Percentiles rank a stretch among this genome's conserved stretches.
These are phyloP conservation scores for Acanthamoeba sp. DNA, from an alignment of 208 protist genomes.

Conservation along the genomic window DNA sequence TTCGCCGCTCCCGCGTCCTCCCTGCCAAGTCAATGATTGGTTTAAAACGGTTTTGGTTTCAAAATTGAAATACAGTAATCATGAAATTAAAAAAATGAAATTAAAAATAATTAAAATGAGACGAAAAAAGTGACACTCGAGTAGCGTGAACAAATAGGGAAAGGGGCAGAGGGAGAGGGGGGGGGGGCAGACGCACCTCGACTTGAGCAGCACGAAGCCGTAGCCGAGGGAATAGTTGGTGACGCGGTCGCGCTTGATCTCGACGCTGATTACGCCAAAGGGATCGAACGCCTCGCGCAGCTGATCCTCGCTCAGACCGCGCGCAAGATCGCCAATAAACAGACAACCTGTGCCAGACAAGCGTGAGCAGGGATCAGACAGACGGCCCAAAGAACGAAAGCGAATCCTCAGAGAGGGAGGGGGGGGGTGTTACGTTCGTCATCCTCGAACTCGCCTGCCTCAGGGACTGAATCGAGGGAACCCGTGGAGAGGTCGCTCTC, in stretches of 20 bases:
- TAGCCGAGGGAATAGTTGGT: slow-evolving; percentile 7
- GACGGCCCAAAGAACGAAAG: background rate
- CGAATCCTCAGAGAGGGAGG: background rate
- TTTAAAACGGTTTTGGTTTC: too few species aligned
- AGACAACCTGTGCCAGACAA: background rate
- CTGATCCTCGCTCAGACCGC: slow-evolving; percentile 13
- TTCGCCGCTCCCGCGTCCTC: slow-evolving; percentile 16
- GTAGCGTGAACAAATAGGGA: background rate
- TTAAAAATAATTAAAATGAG: too few species aligned
- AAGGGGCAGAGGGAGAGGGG: background rate
- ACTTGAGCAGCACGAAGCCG: slow-evolving; percentile 20
- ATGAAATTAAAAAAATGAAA: too few species aligned
- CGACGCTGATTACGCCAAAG: slow-evolving; percentile 40
- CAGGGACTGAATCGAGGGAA: background rate
- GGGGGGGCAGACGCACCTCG: background rate
- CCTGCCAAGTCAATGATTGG: too few species aligned
- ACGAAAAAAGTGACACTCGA: background rate
- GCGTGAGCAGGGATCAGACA: background rate
- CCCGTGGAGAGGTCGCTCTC: background rate
- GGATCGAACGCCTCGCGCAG: slow-evolving; percentile 1
- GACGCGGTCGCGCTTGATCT: slow-evolving; percentile 29
- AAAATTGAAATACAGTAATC: background rate
- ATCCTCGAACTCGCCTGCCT: slow-evolving; percentile 2
- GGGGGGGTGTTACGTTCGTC: background rate
- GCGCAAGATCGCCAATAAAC: slow-evolving; percentile 42